Evolutionary conservation across 23 red algal species (phyloP).

Genomic region (Gracilaria vermiculophylla): DNA sequence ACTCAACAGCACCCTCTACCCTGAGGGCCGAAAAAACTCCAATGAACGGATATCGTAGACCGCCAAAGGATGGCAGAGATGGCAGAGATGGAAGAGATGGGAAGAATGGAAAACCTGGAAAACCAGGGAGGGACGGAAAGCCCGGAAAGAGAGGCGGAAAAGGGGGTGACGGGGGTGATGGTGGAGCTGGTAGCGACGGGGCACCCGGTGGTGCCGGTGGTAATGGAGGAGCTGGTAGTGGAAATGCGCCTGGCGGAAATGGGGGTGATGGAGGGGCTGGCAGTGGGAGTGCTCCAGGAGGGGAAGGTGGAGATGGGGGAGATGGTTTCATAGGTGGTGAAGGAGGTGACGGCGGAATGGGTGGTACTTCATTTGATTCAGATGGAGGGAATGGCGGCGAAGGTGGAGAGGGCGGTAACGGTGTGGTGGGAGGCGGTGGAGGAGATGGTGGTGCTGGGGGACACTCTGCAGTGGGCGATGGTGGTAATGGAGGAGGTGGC

Average conservation of each 20-base stretch:
- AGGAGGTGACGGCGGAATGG: conserved; percentile 7
- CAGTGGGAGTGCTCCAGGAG: not conserved
- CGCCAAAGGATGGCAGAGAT: conserved; percentile 5
- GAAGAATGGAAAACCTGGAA: not conserved
- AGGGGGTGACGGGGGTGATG: conserved; percentile 1
- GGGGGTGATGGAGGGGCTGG: not conserved
- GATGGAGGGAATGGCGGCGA: not conserved
- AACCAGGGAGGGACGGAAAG: not conserved
- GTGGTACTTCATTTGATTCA: not conserved
- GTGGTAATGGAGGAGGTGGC: not conserved
- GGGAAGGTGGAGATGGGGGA: not conserved
- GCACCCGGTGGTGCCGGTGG: not conserved
- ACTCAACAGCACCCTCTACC: not conserved
- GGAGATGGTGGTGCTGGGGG: not conserved
- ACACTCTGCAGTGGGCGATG: not conserved
- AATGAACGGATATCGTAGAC: not conserved
- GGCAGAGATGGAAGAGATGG: not conserved
- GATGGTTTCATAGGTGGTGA: not conserved
- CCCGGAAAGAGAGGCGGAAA: not conserved
- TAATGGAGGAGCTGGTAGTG: not conserved
- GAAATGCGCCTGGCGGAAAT: not conserved
- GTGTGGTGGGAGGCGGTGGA: not conserved
- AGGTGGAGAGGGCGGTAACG: not conserved
- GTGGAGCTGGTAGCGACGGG: not conserved
- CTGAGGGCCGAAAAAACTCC: not conserved